phyloP scores from a whole-genome alignment of 2,329 filamentous ascomycete species.

The Fusarium tanahbumbuense region DNA sequence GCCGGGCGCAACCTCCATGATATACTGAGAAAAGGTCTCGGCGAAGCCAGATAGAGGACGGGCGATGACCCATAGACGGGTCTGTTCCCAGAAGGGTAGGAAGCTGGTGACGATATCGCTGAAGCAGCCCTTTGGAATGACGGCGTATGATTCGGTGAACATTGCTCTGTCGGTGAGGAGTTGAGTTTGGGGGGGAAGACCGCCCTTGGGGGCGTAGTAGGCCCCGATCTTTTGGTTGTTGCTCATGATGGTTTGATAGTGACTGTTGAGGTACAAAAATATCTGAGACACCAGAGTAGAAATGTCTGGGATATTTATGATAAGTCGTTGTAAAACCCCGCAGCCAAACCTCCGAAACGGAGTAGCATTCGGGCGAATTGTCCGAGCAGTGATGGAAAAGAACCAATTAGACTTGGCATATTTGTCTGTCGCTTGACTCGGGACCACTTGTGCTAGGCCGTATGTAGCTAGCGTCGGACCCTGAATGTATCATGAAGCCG shows the following conservation, averaged over 20 bases:
- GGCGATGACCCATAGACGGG: constrained; percentile 28
- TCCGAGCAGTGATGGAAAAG: neutral
- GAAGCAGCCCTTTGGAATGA: constrained; percentile 35
- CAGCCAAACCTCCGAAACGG: constrained; percentile 3
- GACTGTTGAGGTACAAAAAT: no score
- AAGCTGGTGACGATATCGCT: constrained; percentile 35
- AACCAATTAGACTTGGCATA: neutral
- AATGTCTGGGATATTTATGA: neutral
- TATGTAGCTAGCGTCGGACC: neutral
- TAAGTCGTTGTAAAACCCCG: constrained; percentile 4
- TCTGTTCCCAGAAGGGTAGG: constrained; percentile 29
- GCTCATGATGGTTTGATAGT: constrained; percentile 2
- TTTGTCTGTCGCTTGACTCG: neutral
- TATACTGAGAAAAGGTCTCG: constrained; percentile 32
- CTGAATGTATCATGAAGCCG: neutral
- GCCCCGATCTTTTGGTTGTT: constrained; percentile 14
- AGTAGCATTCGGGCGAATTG: neutral
- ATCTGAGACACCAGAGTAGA: no score
- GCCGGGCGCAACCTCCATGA: constrained; percentile 28
- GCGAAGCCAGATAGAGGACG: constrained; percentile 29
- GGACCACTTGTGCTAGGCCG: neutral
- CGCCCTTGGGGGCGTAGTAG: constrained; percentile 31
- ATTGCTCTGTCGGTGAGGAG: constrained; percentile 30
- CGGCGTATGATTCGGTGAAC: constrained; percentile 35
- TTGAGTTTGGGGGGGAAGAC: constrained; percentile 28